Percentiles rank a stretch among this genome's conserved stretches.
Evolutionary conservation across 1,139 yeast genomes (phyloP).

Genomic region (Zygosaccharomyces pseudobailii): DNA sequence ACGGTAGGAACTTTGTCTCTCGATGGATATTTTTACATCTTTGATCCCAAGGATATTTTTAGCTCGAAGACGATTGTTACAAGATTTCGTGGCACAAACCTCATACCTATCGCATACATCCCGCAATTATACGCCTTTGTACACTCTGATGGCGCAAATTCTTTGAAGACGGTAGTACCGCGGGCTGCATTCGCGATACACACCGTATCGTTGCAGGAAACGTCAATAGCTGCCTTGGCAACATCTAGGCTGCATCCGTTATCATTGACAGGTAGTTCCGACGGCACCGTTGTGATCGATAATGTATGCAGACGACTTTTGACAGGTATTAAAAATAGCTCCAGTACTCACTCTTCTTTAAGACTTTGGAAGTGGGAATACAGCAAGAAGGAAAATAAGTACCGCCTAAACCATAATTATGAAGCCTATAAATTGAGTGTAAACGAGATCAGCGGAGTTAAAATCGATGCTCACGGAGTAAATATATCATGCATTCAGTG

Average conservation of each 20-base stretch:
- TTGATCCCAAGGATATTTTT: conserved; percentile 42
- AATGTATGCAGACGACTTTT: conserved; percentile 42
- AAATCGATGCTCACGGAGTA: conserved; percentile 51
- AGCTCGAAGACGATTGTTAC: conserved; percentile 36
- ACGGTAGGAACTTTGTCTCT: conserved; percentile 44
- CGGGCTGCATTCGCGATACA: conserved; percentile 37
- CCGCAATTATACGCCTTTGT: conserved; percentile 40
- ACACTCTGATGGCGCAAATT: conserved; percentile 40
- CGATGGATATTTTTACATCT: conserved; percentile 43
- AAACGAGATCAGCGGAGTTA: conserved; percentile 30
- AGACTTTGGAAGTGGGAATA: conserved; percentile 41
- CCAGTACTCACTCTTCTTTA: conserved; percentile 30
- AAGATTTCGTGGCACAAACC: conserved; percentile 36
- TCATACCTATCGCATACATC: conserved; percentile 35
- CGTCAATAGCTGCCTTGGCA: conserved; percentile 39
- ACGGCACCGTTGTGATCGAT: conserved; percentile 48
- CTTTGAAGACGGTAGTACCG: conserved; percentile 37
- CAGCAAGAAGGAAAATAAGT: conserved; percentile 33
- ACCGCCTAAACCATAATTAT: conserved; percentile 37
- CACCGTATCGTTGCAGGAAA: conserved; percentile 39
- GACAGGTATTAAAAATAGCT: conserved; percentile 38
- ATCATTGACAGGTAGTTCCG: conserved; percentile 54
- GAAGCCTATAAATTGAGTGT: conserved; percentile 25
- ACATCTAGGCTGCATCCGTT: conserved; percentile 55
- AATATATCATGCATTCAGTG: conserved; percentile 54